These are phyloP conservation scores for Glaciozyma martinii DNA, from an alignment of 768 basidiomycete species.

Conservation along the genomic window DNA sequence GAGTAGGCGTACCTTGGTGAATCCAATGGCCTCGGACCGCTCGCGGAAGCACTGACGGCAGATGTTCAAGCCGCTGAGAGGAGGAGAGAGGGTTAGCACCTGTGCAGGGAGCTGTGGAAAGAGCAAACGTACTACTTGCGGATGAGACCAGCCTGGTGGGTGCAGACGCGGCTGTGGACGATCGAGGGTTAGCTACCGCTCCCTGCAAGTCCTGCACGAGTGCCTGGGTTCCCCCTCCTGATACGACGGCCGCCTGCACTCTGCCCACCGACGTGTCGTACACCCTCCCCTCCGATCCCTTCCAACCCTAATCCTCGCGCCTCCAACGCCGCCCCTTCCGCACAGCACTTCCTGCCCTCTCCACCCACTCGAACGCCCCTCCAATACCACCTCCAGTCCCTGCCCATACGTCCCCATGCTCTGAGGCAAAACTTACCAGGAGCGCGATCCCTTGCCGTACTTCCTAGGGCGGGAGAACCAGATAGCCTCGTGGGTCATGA, in stretches of 20 bases:
- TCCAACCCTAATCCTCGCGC: neutral
- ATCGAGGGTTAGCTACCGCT: neutral
- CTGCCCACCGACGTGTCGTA: neutral
- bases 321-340: neutral
- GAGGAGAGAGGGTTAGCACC: neutral
- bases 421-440: conserved; percentile 19
- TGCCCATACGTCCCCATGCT: neutral
- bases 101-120: neutral
- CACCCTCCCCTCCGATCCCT: neutral
- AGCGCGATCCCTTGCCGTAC: conserved; percentile 37
- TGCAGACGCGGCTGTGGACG: conserved; percentile 34
- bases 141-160: conserved; percentile 37
- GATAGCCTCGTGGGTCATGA: conserved; percentile 35
- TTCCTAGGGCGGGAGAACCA: conserved; percentile 36
- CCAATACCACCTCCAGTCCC: neutral
- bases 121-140: conserved; percentile 29
- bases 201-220: neutral
- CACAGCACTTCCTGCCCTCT: neutral
- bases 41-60: conserved; percentile 39
- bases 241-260: neutral
- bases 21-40: conserved; percentile 35
- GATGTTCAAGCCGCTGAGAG: conserved; percentile 34
- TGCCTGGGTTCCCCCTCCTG: neutral
- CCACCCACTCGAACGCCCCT: neutral
- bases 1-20: conserved; percentile 32